These are phyloP conservation scores for Nymphaea thermarum DNA, from an alignment of 164 flowering plant genomes.

Conservation along the genomic window DNA sequence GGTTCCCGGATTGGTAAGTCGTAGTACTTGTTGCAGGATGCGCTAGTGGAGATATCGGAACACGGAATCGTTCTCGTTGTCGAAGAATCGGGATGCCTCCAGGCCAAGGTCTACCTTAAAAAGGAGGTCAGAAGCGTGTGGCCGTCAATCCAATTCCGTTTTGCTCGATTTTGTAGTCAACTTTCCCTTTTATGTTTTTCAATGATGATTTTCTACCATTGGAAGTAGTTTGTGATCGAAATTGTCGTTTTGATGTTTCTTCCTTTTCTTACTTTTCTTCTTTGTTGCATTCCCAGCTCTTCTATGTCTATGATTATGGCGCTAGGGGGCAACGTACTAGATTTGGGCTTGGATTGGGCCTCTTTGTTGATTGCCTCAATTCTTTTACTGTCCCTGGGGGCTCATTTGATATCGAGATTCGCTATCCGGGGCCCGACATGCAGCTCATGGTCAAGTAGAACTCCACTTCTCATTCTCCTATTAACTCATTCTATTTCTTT, in stretches of 20 bases:
- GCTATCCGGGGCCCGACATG: constrained; percentile 98
- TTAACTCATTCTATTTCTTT: no score
- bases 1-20: not conserved
- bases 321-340: constrained; percentile 64
- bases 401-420: constrained; percentile 43
- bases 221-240: not conserved
- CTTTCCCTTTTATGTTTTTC: not conserved
- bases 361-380: constrained; percentile 75
- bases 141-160: not conserved
- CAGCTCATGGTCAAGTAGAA: constrained; percentile 83
- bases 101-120: constrained; percentile 93
- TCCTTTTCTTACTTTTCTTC: not conserved
- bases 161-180: not conserved
- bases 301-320: constrained; percentile 50
- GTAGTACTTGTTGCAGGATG: constrained; percentile 35
- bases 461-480: not conserved
- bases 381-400: constrained; percentile 67
- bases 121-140: constrained; percentile 37
- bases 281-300: constrained; percentile 34
- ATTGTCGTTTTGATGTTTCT: not conserved
- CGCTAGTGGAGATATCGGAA: constrained; percentile 74
- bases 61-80: constrained; percentile 86
- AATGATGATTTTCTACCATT: not conserved
- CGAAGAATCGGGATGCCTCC: constrained; percentile 84
- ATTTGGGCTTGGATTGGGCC: constrained; percentile 81